Percentiles rank a stretch among this genome's conserved stretches.
Evolutionary conservation across 1,139 yeast species (phyloP).

Genomic region (Debaryomyces sp.): DNA sequence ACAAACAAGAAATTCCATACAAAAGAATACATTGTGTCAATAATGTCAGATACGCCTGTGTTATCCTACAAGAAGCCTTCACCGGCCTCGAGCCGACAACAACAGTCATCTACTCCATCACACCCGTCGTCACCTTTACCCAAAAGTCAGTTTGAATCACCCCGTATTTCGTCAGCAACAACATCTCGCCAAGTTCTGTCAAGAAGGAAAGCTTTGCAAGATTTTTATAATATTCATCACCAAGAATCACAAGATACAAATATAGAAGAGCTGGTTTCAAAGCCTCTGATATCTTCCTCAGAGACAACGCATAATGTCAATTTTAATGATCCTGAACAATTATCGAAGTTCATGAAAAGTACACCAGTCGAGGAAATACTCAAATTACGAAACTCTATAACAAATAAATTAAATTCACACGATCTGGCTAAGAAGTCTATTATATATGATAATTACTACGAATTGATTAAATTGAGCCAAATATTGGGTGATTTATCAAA

Average conservation of each 20-base stretch:
- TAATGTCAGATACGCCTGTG: constrained; percentile 26
- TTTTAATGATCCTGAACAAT: constrained; percentile 24
- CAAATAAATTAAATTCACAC: constrained; percentile 36
- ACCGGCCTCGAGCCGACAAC: constrained; percentile 9
- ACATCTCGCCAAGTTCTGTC: constrained; percentile 37
- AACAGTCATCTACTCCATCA: constrained; percentile 6
- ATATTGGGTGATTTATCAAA: constrained; percentile 34
- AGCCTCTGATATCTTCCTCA: neutral
- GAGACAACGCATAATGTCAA: constrained; percentile 13
- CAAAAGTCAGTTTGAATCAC: constrained; percentile 4
- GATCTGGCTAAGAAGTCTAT: constrained; percentile 49
- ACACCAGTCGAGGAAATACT: constrained; percentile 40
- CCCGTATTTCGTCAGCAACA: constrained; percentile 7
- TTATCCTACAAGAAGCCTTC: constrained; percentile 34
- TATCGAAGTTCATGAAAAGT: constrained; percentile 36
- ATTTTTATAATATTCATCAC: constrained; percentile 39
- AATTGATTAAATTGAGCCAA: constrained; percentile 44
- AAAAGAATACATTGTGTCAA: neutral
- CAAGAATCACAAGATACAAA: constrained; percentile 8
- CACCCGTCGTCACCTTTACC: constrained; percentile 16
- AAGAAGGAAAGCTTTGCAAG: constrained; percentile 47
- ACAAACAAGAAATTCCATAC: neutral
- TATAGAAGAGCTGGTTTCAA: neutral
- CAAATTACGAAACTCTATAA: constrained; percentile 36
- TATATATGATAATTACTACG: constrained; percentile 51